Evolutionary conservation across 1,284 basidiomycete species (phyloP).

Genomic region (Hemileia vastatrix): DNA sequence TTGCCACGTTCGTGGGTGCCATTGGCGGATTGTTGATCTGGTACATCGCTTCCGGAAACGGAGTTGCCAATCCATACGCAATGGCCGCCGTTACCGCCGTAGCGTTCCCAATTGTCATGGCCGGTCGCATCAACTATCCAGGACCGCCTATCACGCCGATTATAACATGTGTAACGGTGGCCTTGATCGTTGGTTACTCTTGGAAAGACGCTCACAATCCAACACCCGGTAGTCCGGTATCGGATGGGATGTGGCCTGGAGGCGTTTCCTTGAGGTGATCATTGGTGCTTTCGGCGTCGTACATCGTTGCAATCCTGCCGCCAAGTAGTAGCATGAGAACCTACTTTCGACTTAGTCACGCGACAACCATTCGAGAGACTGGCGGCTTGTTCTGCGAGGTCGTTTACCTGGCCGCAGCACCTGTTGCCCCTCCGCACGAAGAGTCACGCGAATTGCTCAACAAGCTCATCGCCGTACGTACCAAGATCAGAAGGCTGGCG

Average conservation of each 20-base stretch:
- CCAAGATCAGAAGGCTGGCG: conserved; percentile 44
- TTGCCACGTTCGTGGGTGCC: conserved; percentile 62
- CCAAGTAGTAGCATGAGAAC: conserved; percentile 46
- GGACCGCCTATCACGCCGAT: conserved; percentile 61
- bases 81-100: conserved; percentile 61
- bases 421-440: background rate
- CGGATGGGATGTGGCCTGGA: conserved; percentile 49
- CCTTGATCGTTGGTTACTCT: conserved; percentile 65
- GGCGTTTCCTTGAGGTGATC: conserved; percentile 44
- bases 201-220: conserved; percentile 37
- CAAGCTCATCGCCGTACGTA: conserved; percentile 42
- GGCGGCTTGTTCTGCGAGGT: conserved; percentile 47
- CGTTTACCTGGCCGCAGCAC: conserved; percentile 43
- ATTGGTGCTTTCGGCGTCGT: conserved; percentile 40
- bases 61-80: conserved; percentile 62
- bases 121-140: conserved; percentile 61
- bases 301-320: conserved; percentile 41
- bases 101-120: conserved; percentile 58
- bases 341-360: conserved; percentile 46
- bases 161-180: conserved; percentile 62
- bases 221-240: conserved; percentile 40
- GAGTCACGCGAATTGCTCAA: background rate
- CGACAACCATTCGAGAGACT: conserved; percentile 43
- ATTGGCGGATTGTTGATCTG: conserved; percentile 60
- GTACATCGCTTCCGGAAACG: conserved; percentile 63